Evolutionary conservation across 108 stramenopile genomes (phyloP).

Genomic region (Skeletonema grethae): DNA sequence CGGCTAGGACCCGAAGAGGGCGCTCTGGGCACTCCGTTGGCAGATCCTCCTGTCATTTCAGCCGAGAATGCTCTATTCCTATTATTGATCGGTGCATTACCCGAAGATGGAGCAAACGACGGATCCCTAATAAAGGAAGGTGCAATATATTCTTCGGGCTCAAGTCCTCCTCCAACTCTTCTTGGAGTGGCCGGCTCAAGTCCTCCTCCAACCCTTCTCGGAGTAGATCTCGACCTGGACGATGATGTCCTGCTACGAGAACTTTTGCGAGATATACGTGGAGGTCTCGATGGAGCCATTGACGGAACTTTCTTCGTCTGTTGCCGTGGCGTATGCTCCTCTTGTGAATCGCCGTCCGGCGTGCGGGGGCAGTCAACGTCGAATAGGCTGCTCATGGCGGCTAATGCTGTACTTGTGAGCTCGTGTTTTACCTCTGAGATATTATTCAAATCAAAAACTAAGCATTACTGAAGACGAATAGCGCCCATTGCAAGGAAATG

Average conservation of each 20-base stretch:
- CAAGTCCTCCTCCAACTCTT: slow-evolving; percentile 12
- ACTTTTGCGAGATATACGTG: neutral
- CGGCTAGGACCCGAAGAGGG: slow-evolving; percentile 11
- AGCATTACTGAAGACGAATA: too few species aligned
- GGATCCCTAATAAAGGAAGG: neutral
- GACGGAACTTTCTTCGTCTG: neutral
- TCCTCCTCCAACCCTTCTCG: neutral
- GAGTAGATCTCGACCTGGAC: slow-evolving; percentile 6
- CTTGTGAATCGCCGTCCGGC: slow-evolving; percentile 34
- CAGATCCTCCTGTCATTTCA: neutral
- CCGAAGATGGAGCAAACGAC: neutral
- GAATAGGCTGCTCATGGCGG: slow-evolving; percentile 14
- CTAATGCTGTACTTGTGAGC: too few species aligned
- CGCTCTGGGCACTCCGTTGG: neutral
- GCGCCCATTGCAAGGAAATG: too few species aligned
- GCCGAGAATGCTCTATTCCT: neutral
- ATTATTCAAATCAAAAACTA: too few species aligned
- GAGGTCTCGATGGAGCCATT: neutral
- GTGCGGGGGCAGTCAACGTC: slow-evolving; percentile 50
- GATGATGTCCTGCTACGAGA: neutral
- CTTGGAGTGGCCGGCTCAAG: neutral
- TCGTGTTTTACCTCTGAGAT: too few species aligned
- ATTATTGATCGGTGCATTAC: neutral
- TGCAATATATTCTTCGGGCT: slow-evolving; percentile 40
- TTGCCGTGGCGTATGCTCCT: neutral